Base-by-base conservation (phyloP, 768 basidiomycete genomes). In the Pleurotus cornucopiae region DNA sequence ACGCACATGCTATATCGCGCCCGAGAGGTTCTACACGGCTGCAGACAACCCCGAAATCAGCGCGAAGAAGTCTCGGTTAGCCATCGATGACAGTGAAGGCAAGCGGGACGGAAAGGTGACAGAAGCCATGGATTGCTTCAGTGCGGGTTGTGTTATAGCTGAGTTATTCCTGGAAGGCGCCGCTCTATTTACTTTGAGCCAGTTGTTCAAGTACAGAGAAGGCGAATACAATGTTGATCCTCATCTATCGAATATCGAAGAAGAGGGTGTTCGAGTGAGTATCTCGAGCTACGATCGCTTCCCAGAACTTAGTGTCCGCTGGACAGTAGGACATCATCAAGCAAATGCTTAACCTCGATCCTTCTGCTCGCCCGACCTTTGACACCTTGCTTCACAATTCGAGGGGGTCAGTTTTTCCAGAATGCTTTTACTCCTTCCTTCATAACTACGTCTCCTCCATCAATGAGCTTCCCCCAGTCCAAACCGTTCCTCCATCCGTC, bases 71-170 rank as follows among this genome's bases (percentile, higher is more conserved):
- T 75, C 76, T 11, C 77, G 73, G 61, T 65, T 81, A 16, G 73
- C 77, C 0, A 69, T 73, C 67, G 81, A 79, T 5, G 83, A 84
- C 37, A 69, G 67, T 16, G 81, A 85, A 57, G 85, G 85, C 0
- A 85, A 83, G 68, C 73, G 88, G 44, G 89, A 97, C 58, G 87
- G 85, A 1, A 85, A 79, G 61, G 87, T 98, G 21, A 95, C 94
- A 0, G 94, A 99, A 71, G 81, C 89, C 3, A 99, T 99, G 97
- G 97, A 99, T 67, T 89, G 94, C 49, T 99, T 98, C 65, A 93
- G 94, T 60, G 82, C 82, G 0, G 97, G 97, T 20, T 98, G 96
- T 67, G 94, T 98, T 12, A 82, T 98, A 37, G 93, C 94, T 0
- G 97, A 99, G 70, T 78, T 99, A 59, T 98, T 97, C 74, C 76